These are phyloP conservation scores for Conticribra guillardii DNA, from an alignment of 108 stramenopile species.

Conservation along the genomic window DNA sequence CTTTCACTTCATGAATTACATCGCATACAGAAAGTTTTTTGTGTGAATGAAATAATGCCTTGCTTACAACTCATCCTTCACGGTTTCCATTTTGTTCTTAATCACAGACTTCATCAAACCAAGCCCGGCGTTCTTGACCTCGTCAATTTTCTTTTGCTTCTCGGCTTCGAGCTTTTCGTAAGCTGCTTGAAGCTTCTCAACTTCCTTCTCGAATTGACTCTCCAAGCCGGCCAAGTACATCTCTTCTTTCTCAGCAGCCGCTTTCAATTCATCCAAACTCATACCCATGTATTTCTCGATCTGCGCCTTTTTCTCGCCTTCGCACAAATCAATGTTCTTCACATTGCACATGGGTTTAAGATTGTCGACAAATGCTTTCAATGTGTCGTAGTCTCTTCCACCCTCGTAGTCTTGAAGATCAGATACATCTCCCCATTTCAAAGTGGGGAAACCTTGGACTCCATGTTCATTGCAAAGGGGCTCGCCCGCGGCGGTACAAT, in stretches of 20 bases:
- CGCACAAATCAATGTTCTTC: conserved; percentile 67
- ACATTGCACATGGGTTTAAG: conserved; percentile 68
- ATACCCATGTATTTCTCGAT: conserved; percentile 59
- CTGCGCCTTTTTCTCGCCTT: conserved; percentile 62
- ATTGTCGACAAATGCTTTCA: conserved; percentile 72
- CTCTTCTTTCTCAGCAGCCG: conserved; percentile 69
- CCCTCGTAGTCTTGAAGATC: conserved; percentile 83
- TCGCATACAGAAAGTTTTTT: no score
- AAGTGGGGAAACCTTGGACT: conserved; percentile 81
- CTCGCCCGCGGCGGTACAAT: conserved; percentile 83
- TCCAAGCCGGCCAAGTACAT: conserved; percentile 44
- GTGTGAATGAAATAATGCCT: no score
- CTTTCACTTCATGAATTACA: no score
- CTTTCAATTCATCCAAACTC: conserved; percentile 53
- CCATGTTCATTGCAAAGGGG: conserved; percentile 76
- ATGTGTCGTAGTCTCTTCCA: conserved; percentile 59
- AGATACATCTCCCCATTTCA: conserved; percentile 77
- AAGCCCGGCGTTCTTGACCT: conserved; percentile 53
- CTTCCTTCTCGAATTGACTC: conserved; percentile 57
- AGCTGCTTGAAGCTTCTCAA: conserved; percentile 59
- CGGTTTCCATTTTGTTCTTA: conserved; percentile 16
- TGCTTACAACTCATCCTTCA: conserved; percentile 51
- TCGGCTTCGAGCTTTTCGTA: conserved; percentile 51
- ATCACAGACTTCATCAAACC: conserved; percentile 56
- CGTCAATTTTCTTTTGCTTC: conserved; percentile 50